phyloP scores from a whole-genome alignment of 2,329 filamentous ascomycete species.

The Penicillium polonicum region DNA sequence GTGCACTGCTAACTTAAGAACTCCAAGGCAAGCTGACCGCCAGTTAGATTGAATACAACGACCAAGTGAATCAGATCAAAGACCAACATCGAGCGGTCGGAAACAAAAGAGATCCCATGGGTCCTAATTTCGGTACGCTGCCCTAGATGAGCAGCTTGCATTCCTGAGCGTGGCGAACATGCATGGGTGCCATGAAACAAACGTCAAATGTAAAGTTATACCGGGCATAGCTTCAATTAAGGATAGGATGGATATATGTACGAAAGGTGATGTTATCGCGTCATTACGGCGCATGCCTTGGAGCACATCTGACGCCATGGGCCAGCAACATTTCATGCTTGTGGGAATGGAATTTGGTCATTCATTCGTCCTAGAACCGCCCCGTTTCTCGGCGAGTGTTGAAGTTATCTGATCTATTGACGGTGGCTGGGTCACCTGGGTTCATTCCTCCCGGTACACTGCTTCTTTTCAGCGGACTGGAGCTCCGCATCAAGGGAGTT shows the following conservation, averaged over 20 bases:
- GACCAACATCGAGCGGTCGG: not conserved
- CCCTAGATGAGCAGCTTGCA: constrained; percentile 4
- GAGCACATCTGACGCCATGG: constrained; percentile 1
- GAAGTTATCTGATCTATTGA: constrained; percentile 37
- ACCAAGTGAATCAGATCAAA: not conserved
- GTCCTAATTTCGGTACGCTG: not conserved
- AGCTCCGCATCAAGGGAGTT: constrained; percentile 40
- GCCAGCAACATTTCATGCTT: not conserved
- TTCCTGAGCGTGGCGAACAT: constrained; percentile 17
- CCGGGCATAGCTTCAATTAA: constrained; percentile 4
- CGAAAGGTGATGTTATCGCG: not conserved
- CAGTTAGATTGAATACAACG: not conserved
- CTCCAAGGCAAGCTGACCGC: not conserved
- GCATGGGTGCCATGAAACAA: constrained; percentile 2
- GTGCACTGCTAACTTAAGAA: not conserved
- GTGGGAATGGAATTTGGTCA: constrained; percentile 6
- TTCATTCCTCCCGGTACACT: constrained; percentile 41
- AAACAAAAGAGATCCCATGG: not conserved
- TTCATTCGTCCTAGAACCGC: constrained; percentile 26
- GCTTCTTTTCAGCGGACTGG: constrained; percentile 46
- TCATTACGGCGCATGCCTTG: constrained; percentile 1
- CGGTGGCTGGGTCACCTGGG: constrained; percentile 25
- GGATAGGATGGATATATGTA: constrained; percentile 5
- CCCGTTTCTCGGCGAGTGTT: constrained; percentile 31
- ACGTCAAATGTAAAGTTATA: constrained; percentile 1